Conservation (phyloP, 352 stramenopile species). For the Peronospora destructor region DNA sequence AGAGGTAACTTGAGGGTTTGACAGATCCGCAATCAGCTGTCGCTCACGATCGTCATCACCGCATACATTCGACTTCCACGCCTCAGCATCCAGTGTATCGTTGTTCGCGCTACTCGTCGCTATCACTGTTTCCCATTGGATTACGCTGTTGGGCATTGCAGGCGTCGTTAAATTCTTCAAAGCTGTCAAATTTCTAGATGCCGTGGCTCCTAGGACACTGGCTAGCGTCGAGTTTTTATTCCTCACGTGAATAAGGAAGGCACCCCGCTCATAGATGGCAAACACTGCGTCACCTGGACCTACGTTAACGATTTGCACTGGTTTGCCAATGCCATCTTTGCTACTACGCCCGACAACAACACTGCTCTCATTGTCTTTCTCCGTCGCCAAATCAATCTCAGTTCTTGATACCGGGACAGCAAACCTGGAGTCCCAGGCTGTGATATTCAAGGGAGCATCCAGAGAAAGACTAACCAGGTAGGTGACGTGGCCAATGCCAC, state of each 20-base stretch:
- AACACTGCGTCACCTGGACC: constrained; percentile 53
- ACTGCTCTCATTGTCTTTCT: constrained; percentile 20
- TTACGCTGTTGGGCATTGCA: constrained; percentile 35
- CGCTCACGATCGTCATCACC: constrained; percentile 41
- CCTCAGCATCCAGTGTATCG: constrained; percentile 27
- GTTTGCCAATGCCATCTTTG: constrained; percentile 31
- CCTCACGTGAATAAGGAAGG: constrained; percentile 60
- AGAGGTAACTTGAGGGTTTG: constrained; percentile 31
- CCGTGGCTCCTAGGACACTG: constrained; percentile 52
- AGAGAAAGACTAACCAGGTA: constrained; percentile 48
- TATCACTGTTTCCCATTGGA: constrained; percentile 41
- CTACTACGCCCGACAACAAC: constrained; percentile 19
- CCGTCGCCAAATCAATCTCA: constrained; percentile 31
- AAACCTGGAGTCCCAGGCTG: constrained; percentile 71
- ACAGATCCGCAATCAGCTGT: constrained; percentile 50
- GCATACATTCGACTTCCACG: constrained; percentile 49
- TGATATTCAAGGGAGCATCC: constrained; percentile 34
- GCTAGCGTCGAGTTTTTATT: constrained; percentile 69
- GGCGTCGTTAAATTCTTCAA: constrained; percentile 9
- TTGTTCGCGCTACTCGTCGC: constrained; percentile 24
- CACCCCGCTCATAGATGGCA: constrained; percentile 50
- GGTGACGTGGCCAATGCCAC: constrained; percentile 41
- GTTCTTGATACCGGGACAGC: constrained; percentile 52
- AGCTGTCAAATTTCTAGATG: neutral
- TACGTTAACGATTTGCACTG: constrained; percentile 44